These are phyloP conservation scores for Leptographium radiaticola DNA, from an alignment of 2,329 filamentous ascomycete species.

Conservation along the genomic window DNA sequence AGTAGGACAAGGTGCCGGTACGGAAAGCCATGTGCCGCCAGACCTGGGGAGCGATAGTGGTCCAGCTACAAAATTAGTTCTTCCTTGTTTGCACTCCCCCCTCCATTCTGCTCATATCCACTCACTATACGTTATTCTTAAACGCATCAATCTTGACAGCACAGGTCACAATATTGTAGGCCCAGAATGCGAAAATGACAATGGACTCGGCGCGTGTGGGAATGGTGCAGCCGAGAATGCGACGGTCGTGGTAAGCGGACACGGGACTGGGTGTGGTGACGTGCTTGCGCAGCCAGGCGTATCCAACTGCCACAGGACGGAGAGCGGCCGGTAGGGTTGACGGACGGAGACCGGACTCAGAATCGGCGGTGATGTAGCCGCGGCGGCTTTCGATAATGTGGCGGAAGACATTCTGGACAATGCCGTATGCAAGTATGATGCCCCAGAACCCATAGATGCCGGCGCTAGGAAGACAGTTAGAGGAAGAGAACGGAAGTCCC, in stretches of 20 bases:
- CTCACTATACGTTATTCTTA: too few species aligned
- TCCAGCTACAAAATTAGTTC: background rate
- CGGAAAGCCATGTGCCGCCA: background rate
- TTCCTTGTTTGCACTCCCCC: too few species aligned
- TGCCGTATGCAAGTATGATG: background rate
- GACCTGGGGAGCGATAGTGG: background rate
- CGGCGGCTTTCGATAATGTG: background rate
- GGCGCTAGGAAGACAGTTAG: background rate
- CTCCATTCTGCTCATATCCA: too few species aligned
- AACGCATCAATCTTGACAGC: background rate
- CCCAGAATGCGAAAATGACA: background rate
- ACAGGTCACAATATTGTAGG: background rate
- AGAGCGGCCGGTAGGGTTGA: background rate
- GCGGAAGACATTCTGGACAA: background rate
- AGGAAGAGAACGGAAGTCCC: background rate
- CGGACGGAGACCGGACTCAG: background rate
- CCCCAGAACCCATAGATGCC: slow-evolving; percentile 3
- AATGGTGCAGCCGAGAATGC: background rate
- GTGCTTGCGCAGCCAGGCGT: background rate
- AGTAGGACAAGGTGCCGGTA: background rate
- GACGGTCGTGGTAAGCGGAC: background rate
- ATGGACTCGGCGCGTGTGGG: slow-evolving; percentile 2
- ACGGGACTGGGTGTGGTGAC: background rate
- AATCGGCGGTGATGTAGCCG: background rate
- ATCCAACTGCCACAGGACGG: background rate